Evolutionary conservation across 345 rosid genomes (phyloP).

Genomic region (Acer saccharum): DNA sequence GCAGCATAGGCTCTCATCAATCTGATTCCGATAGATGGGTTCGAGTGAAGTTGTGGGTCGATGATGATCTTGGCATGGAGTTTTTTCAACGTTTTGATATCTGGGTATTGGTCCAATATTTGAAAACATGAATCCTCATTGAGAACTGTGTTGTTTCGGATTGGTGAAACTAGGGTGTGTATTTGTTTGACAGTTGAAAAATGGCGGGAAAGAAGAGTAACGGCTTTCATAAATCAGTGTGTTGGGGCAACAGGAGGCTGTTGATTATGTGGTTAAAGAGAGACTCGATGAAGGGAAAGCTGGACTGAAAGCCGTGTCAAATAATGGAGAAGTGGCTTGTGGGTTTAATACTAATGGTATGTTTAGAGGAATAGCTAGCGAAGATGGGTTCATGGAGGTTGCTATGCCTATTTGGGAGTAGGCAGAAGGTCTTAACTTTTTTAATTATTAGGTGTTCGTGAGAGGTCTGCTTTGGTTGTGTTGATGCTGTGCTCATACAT

Average conservation of each 20-base stretch:
- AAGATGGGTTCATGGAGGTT: constrained; percentile 90
- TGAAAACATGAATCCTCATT: constrained; percentile 36
- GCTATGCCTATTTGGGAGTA: constrained; percentile 54
- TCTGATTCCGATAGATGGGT: constrained; percentile 58
- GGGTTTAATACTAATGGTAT: constrained; percentile 78
- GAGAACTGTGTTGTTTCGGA: constrained; percentile 20
- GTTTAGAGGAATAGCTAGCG: constrained; percentile 92
- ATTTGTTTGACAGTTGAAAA: constrained; percentile 22
- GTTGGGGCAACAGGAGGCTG: constrained; percentile 62
- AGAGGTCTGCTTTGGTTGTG: neutral
- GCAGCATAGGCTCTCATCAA: constrained; percentile 61
- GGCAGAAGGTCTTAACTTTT: neutral
- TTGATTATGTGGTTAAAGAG: constrained; percentile 71
- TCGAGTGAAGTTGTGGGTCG: constrained; percentile 29
- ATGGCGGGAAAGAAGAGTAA: constrained; percentile 33
- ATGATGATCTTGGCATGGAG: constrained; percentile 45
- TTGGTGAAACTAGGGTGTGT: constrained; percentile 22
- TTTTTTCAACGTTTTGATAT: constrained; percentile 42
- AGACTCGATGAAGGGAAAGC: constrained; percentile 81
- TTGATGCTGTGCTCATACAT: neutral
- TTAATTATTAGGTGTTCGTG: too few relatives aligned
- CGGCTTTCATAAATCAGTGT: constrained; percentile 41
- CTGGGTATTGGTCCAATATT: constrained; percentile 57
- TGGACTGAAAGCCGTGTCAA: constrained; percentile 90
- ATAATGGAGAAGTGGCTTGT: constrained; percentile 81